Evolutionary conservation across 345 rosid species (phyloP).

Genomic region (Gossypium ekmanianum): DNA sequence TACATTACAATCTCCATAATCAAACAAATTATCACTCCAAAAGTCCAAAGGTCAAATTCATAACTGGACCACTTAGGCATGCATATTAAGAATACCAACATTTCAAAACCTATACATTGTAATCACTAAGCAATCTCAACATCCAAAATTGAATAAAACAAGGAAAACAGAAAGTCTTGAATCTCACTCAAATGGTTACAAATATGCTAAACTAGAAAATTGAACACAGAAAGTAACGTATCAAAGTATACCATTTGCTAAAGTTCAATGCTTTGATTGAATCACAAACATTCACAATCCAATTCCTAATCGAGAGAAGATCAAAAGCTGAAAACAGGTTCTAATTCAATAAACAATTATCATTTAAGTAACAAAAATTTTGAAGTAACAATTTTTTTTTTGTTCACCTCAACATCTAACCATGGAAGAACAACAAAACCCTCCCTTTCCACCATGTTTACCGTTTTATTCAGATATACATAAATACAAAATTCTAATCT

Average conservation of each 20-base stretch:
- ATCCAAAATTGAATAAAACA: not conserved
- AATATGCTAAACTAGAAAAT: not conserved
- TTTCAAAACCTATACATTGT: not conserved
- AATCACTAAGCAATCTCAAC: not conserved
- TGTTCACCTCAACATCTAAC: conserved; percentile 25
- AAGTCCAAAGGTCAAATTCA: not conserved
- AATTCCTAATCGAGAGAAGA: not conserved
- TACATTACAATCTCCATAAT: not conserved
- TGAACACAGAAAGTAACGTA: not conserved
- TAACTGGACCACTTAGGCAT: not conserved
- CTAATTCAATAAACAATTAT: conserved; percentile 28
- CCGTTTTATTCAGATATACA: conserved; percentile 51
- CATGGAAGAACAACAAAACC: conserved; percentile 11
- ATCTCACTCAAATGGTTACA: not conserved
- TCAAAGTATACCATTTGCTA: not conserved
- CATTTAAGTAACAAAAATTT: conserved; percentile 25
- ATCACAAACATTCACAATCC: not conserved
- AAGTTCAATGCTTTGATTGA: not conserved
- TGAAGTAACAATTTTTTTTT: conserved; percentile 13
- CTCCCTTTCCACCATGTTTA: conserved; percentile 10
- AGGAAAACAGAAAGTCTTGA: not conserved
- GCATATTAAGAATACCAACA: not conserved
- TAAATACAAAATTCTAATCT: conserved; percentile 34
- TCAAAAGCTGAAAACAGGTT: not conserved
- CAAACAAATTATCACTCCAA: not conserved